Evolutionary conservation across 2,329 filamentous ascomycete species (phyloP), one percentile per base, ranked within the genome.

Genomic region (Ophiocordyceps polyrhachis-furcata): DNA sequence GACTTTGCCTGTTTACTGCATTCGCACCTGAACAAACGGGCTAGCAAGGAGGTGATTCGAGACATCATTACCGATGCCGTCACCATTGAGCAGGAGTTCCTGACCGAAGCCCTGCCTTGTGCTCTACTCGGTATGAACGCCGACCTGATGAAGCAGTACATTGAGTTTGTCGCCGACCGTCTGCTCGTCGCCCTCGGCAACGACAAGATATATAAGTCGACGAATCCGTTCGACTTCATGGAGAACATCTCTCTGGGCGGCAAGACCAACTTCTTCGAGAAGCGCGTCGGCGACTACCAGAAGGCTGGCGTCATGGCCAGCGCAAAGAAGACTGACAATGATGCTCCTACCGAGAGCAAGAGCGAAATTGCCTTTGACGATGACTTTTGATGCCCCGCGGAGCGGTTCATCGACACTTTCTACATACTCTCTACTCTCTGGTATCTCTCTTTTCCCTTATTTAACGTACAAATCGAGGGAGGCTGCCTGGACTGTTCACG

Each of bases 261-360:
- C 67, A 98, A 98, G 83, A 98, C 91, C 63, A 98, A 98, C 79
- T 98, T 98, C 78, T 98, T 98, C 64, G 91, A 98, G 82, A 98
- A 98, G 83, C 86, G 91, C 56, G 91, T 98, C 47, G 91, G 82
- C 63, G 91, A 98, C 60, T 98, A 98, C 77, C 91, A 98, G 70
- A 98, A 98, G 76, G 88, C 91, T 35, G 91, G 91, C 71, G 89
- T 98, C 64, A 93, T 98, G 86, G 81, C 81, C 58, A 88, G 83
- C 69, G 83, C 81, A 55, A 83, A 83, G 68, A 87, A 87, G 71
- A 62, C 68, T n/a, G 68, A 73, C 19, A 63, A 70, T 11, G 35
- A 38, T 28, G 62, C 61, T 6, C 55, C 58, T 19, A 51, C 56
- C 7, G 66, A 77, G 48, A 61, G 68, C 50, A 68, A 73, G 62